Percentiles rank a stretch among this genome's conserved stretches.
Conservation (phyloP, 2,329 filamentous ascomycete species). For the Ophiostoma sp. region DNA sequence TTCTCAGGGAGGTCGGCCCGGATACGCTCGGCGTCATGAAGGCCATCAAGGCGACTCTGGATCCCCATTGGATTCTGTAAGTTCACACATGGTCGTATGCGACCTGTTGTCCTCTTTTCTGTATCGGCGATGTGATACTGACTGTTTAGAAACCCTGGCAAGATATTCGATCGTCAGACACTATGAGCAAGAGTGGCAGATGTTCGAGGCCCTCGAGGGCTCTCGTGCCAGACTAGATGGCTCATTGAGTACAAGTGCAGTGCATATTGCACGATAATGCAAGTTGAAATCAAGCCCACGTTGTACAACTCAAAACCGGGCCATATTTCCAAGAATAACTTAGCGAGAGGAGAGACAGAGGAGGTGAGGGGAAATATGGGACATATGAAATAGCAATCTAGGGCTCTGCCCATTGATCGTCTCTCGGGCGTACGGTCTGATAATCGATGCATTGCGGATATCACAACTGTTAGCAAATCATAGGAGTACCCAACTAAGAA, state of each 20-base stretch:
- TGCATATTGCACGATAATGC: too few relatives aligned
- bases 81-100: conserved; percentile 19
- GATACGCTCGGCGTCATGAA: conserved; percentile 82
- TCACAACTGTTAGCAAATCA: background rate
- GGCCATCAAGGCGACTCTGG: conserved; percentile 73
- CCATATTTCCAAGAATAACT: background rate
- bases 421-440: background rate
- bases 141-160: conserved; percentile 63
- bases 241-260: too few relatives aligned
- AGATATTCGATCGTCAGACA: conserved; percentile 68
- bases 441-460: background rate
- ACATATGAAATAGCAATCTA: background rate
- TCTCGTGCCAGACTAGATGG: too few relatives aligned
- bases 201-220: background rate
- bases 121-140: conserved; percentile 9
- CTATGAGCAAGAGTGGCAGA: background rate
- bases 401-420: background rate
- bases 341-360: too few relatives aligned
- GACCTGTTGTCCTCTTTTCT: background rate
- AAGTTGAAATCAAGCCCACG: background rate
- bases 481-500: background rate
- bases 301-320: background rate
- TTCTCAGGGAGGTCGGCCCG: conserved; percentile 71
- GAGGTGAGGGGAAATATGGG: background rate
- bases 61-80: conserved; percentile 75